Evolutionary conservation across 176 grass and related monocot genomes (phyloP), one percentile per base, ranked within the genome.

Genomic region (Aegilops sharonensis): DNA sequence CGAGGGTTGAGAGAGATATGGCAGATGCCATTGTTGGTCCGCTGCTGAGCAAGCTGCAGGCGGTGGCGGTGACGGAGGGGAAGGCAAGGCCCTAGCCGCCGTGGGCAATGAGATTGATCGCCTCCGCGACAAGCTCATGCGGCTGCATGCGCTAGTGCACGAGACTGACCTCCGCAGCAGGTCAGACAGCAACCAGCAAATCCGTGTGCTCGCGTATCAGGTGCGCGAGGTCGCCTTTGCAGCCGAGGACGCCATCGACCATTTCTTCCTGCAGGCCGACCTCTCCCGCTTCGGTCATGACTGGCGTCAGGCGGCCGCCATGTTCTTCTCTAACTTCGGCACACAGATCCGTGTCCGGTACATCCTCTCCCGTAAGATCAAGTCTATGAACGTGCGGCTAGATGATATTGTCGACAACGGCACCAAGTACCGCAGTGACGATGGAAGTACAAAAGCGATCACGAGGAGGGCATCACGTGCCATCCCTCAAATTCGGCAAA

Each of bases 181-280:
- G 34, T 35, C 34, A 35, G 34, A 35, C 34, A 35, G 34, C 34
- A 35, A 35, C 34, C 34, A 35, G 34, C 34, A 35, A 35, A 35
- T 35, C 34, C 34, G 34, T 0, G 34, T 35, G 34, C 34, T 35
- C 5, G 34, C 0, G 1, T 35, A 35, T 4, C 79, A 81, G 63
- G 50, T 81, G 6, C 79, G 79, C 5, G 79, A 81, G 21, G 42
- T 81, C 15, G 14, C 79, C 18, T 81, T 68, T 27, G 64, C 54
- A 17, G 79, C 79, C 29, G 79, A 81, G 79, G 79, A 81, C 30
- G 42, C 64, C 64, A 3, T 81, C 64, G 79, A 81, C 18, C 5
- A 8, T 10, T 81, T 68, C 79, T 31, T 31, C 27, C 64, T 81
- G 15, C 3, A 47, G 64, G 79, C 27, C 18, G 79, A 52, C 9